phyloP scores from a whole-genome alignment of 2,329 filamentous ascomycete genomes.

The Pseudocercospora macadamiae region DNA sequence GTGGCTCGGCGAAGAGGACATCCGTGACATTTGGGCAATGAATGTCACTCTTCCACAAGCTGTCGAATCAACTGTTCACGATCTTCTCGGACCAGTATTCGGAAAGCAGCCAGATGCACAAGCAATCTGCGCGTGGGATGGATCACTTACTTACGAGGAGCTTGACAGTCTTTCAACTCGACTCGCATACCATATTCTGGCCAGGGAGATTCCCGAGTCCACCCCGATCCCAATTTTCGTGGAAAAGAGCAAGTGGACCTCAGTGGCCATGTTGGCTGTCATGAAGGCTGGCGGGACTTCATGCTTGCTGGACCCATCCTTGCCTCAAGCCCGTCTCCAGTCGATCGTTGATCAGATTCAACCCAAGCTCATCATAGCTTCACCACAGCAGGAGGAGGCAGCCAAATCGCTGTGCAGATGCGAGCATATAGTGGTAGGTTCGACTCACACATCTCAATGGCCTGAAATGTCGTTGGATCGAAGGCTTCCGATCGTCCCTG shows the following conservation, averaged over 20 bases:
- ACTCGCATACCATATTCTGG: neutral
- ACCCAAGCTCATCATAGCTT: conserved; percentile 22
- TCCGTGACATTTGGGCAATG: conserved; percentile 10
- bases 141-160: conserved; percentile 13
- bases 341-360: conserved; percentile 25
- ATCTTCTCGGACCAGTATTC: neutral
- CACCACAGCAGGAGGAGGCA: neutral
- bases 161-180: conserved; percentile 5
- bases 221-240: conserved; percentile 42
- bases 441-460: neutral
- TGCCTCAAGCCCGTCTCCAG: conserved; percentile 13
- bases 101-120: neutral
- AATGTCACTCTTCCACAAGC: neutral
- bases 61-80: conserved; percentile 2
- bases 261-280: conserved; percentile 43
- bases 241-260: conserved; percentile 42
- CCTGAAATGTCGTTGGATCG: neutral
- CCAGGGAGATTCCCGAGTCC: neutral
- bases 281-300: conserved; percentile 44
- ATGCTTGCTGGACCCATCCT: conserved; percentile 41
- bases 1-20: conserved; percentile 1
- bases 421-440: neutral
- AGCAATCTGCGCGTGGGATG: conserved; percentile 14
- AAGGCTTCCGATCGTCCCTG: conserved; percentile 4
- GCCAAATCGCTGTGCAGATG: neutral